Conservation (phyloP, 352 stramenopile species). For the Peronospora farinosa region DNA sequence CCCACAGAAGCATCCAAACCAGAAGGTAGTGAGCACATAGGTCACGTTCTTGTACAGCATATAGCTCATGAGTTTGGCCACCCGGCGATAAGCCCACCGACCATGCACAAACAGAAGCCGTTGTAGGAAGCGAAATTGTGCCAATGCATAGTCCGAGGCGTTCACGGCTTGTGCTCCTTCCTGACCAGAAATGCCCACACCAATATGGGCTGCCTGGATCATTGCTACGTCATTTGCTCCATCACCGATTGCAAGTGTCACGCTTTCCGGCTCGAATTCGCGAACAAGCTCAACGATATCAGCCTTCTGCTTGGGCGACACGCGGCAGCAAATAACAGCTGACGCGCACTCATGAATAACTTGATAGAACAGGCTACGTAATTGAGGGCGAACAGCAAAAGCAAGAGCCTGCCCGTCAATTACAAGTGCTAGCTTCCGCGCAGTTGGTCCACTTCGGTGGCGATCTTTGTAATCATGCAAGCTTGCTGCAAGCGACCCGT, state of each 20-base stretch:
- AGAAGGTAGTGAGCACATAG: constrained; percentile 79
- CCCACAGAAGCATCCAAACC: constrained; percentile 73
- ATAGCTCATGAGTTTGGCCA: constrained; percentile 90
- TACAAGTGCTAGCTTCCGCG: constrained; percentile 64
- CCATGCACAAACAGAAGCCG: constrained; percentile 90
- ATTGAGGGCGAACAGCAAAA: constrained; percentile 43
- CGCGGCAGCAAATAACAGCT: constrained; percentile 80
- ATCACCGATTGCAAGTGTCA: constrained; percentile 91
- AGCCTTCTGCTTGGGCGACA: constrained; percentile 86
- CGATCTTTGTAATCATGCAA: constrained; percentile 5
- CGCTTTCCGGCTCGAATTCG: constrained; percentile 52
- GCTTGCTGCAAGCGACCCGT: constrained; percentile 22
- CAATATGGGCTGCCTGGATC: constrained; percentile 90
- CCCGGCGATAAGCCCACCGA: constrained; percentile 87
- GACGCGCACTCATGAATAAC: constrained; percentile 63
- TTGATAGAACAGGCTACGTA: constrained; percentile 58
- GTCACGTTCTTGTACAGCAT: constrained; percentile 94
- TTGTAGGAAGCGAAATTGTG: constrained; percentile 91
- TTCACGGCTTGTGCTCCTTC: constrained; percentile 92
- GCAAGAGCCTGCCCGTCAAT: constrained; percentile 91
- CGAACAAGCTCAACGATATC: constrained; percentile 78
- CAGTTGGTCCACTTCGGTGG: constrained; percentile 1
- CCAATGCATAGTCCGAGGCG: constrained; percentile 89
- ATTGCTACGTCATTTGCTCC: constrained; percentile 96
- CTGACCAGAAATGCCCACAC: constrained; percentile 89